Base-by-base conservation (phyloP, 2,329 filamentous ascomycete genomes). In the Amphichorda felina region DNA sequence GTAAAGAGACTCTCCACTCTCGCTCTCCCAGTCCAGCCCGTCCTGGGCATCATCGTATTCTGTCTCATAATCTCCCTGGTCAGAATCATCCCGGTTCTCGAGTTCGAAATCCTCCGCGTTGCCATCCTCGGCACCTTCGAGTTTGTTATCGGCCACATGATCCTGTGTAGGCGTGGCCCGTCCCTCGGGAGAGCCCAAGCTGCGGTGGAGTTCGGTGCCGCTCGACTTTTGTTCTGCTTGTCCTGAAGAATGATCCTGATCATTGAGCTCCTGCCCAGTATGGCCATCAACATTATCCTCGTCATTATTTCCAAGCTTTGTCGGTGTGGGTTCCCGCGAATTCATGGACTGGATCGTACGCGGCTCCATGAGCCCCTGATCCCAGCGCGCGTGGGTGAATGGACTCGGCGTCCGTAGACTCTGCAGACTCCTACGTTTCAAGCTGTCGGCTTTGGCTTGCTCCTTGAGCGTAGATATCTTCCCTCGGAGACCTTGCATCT, bases 401-500 rank as follows among this genome's bases (percentile, higher is more conserved):
- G 84, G 86, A 49, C 81, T 91, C 0, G 79, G 77, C 2, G 78
- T 81, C 26, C 83, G 73, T 40, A 89, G 57, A 48, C 73, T 87
- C 45, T 85, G 79, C 35, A 88, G 56, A 53, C 84, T 94, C 37
- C 79, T 73, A 34, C 87, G 72, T 48, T 83, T 79, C 47, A 93
- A 56, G 45, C 73, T 86, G 46, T 94, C 87, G 39, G 82, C 82
- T 15, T 82, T 74, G 0, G 84, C 82, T 46, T 85, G 79, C 42
- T 87, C 77, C 46, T 83, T 81, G 29, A 94, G 57, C 13, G 68
- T 81, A 2, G 85, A 88, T 25, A 94, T 87, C 48, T 86, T 85
- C 40, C 82, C 84, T 50, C 87, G 88, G 32, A 94, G 66, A 36
- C 82, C 85, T 38, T 82, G 78, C 72, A 94, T 84, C 53, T 94